Evolutionary conservation across 2,329 filamentous ascomycete genomes (phyloP).

Genomic region (Aspergillus neotritici): DNA sequence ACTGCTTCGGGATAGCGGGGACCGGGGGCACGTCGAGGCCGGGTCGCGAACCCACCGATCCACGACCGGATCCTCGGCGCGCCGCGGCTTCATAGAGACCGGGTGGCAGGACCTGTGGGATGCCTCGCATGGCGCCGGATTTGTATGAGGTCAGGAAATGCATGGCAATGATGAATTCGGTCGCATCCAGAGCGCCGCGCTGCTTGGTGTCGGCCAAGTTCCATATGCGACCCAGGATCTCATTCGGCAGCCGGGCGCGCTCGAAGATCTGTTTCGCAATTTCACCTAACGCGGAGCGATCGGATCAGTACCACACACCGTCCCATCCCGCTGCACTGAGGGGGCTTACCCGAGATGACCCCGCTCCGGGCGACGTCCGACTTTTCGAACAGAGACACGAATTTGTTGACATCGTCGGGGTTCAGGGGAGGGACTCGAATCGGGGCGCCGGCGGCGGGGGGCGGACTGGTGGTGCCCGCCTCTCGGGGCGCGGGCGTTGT

Average conservation of each 20-base stretch:
- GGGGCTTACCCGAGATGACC: conserved; percentile 59
- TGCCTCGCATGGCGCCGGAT: conserved; percentile 68
- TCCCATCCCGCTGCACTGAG: neutral
- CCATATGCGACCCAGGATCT: conserved; percentile 92
- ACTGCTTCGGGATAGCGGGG: conserved; percentile 71
- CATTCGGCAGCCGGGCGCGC: conserved; percentile 81
- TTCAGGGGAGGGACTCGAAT: conserved; percentile 84
- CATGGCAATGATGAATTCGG: conserved; percentile 98
- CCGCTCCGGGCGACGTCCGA: conserved; percentile 68
- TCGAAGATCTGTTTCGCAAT: conserved; percentile 93
- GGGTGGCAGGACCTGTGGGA: conserved; percentile 75
- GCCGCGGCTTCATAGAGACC: conserved; percentile 87
- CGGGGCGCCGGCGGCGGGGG: conserved; percentile 51
- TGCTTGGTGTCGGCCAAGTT: conserved; percentile 90
- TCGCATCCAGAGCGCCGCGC: conserved; percentile 74
- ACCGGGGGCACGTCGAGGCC: conserved; percentile 50
- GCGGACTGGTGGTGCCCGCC: conserved; percentile 37
- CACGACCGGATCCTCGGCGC: conserved; percentile 53
- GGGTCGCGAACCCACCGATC: conserved; percentile 49
- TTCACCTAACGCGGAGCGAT: conserved; percentile 52
- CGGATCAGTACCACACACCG: conserved; percentile 10
- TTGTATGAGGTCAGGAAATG: conserved; percentile 91
- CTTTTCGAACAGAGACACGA: conserved; percentile 82
- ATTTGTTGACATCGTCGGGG: conserved; percentile 84
- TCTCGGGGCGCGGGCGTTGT: conserved; percentile 45